phyloP scores from a whole-genome alignment of 1,139 yeast species.

The Nakaseomyces delphensis region DNA sequence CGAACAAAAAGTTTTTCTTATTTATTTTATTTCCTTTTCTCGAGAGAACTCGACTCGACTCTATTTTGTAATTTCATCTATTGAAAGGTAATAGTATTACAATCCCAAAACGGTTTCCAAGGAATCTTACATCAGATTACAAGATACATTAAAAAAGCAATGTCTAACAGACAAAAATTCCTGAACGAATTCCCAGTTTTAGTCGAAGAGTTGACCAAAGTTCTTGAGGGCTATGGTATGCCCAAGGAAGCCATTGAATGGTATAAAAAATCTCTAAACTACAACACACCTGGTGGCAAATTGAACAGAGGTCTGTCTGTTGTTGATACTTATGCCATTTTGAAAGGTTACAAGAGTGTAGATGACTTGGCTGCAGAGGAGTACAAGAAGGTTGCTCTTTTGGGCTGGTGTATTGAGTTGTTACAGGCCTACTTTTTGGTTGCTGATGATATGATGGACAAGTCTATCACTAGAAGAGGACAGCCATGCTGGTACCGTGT shows the following conservation, averaged over 20 bases:
- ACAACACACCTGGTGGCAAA: conserved; percentile 96
- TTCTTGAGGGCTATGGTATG: conserved; percentile 65
- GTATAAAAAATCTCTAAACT: conserved; percentile 65
- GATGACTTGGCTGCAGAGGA: conserved; percentile 58
- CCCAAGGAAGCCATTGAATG: conserved; percentile 81
- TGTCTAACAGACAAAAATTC: conserved; percentile 47
- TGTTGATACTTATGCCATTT: conserved; percentile 78
- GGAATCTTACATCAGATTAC: too few species aligned
- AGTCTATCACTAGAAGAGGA: conserved; percentile 93
- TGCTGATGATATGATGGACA: conserved; percentile 99
- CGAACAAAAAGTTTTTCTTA: too few species aligned
- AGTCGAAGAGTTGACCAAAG: conserved; percentile 63
- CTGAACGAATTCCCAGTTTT: conserved; percentile 66
- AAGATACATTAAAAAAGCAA: too few species aligned
- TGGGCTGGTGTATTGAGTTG: conserved; percentile 95
- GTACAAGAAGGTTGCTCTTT: conserved; percentile 74
- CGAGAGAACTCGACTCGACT: too few species aligned
- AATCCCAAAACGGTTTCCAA: too few species aligned
- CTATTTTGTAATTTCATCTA: too few species aligned
- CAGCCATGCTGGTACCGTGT: conserved; percentile 96
- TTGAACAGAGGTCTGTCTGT: conserved; percentile 94
- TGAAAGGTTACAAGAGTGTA: conserved; percentile 51
- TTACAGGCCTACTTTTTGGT: conserved; percentile 95
- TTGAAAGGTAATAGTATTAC: too few species aligned
- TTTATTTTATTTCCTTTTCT: too few species aligned